phyloP scores from a whole-genome alignment of 441 rosid genomes.

The Populus hybrid region DNA sequence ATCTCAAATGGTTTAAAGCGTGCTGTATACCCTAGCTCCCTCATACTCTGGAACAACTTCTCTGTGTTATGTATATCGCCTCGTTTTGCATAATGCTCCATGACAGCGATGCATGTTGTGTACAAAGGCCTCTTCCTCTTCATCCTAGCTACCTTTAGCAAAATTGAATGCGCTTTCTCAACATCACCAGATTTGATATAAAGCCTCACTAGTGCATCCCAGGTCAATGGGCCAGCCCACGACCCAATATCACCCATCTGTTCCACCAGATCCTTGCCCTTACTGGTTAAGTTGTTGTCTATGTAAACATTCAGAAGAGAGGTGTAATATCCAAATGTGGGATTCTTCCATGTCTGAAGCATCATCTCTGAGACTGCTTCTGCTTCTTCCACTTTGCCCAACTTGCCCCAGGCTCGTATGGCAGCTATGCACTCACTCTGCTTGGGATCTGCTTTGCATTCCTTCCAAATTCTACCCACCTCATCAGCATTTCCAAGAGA shows the following conservation, averaged over 20 bases:
- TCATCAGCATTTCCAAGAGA: conserved; percentile 26
- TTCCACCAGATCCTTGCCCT: conserved; percentile 30
- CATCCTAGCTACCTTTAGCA: not conserved
- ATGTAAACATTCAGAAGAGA: conserved; percentile 20
- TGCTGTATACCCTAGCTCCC: conserved; percentile 6
- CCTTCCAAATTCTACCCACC: conserved; percentile 36
- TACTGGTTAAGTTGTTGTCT: conserved; percentile 18
- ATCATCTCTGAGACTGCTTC: conserved; percentile 29
- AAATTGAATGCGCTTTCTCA: conserved; percentile 20
- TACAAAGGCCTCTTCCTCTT: conserved; percentile 14
- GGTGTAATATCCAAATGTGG: conserved; percentile 13
- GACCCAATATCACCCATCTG: conserved; percentile 19
- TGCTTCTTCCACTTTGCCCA: conserved; percentile 35
- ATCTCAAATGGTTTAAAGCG: conserved; percentile 10
- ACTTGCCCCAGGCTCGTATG: conserved; percentile 34
- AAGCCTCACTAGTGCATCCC: conserved; percentile 25
- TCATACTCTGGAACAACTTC: conserved; percentile 20
- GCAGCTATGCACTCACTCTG: conserved; percentile 30
- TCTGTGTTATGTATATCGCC: conserved; percentile 30
- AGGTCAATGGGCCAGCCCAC: not conserved
- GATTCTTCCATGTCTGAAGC: conserved; percentile 20
- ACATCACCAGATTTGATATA: conserved; percentile 27
- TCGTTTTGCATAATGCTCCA: conserved; percentile 22
- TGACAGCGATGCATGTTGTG: conserved; percentile 16
- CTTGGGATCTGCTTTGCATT: conserved; percentile 25